A percentile compares a stretch with the other conserved stretches of the same genome.
Evolutionary conservation across 495 filamentous ascomycete genomes (phyloP).

Genomic region (Neurospora tetrasperma): DNA sequence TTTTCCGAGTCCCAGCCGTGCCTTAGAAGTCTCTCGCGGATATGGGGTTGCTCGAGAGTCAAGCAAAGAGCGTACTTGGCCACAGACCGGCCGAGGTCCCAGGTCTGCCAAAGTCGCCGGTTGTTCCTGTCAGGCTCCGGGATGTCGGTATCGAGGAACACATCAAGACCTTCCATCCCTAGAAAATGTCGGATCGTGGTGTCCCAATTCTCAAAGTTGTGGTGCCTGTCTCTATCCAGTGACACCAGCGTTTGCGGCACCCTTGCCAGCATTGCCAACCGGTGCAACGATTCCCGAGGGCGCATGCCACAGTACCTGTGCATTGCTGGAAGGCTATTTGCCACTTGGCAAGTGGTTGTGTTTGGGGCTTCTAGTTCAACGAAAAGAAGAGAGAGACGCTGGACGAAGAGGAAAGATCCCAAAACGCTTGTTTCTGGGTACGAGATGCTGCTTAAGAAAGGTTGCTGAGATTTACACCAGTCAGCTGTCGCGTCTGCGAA

Average conservation of each 20-base stretch:
- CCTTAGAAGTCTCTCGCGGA: not conserved
- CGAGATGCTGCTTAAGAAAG: not conserved
- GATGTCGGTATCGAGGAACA: not conserved
- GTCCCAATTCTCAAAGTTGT: not conserved
- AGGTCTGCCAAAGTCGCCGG: not conserved
- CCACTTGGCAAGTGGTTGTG: not conserved
- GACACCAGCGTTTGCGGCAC: not conserved
- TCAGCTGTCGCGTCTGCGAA: not conserved
- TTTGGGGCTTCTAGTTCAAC: not conserved
- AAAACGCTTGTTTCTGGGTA: not conserved
- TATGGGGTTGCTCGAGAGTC: not conserved
- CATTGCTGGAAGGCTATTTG: not conserved
- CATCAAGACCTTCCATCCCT: not conserved
- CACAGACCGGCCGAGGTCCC: not conserved
- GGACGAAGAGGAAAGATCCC: not conserved
- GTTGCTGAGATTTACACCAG: not conserved
- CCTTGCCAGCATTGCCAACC: not conserved
- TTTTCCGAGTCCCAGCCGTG: not conserved
- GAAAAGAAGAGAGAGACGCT: not conserved
- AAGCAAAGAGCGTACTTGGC: not conserved
- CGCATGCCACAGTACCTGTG: not conserved
- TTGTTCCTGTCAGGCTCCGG: not conserved
- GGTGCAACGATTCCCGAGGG: not conserved
- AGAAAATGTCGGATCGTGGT: not conserved
- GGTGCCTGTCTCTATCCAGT: not conserved